These are phyloP conservation scores for Sorghum bicolor DNA, from an alignment of 176 grass and related monocot species.

Conservation along the genomic window Sorghum_bicolor_NCBIv3 NC_012876.2:51281001-51281500, in stretches of 20 bases:
- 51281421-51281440: conserved; percentile 13
- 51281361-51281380: conserved; percentile 72
- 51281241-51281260: conserved; percentile 40
- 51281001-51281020: no score
- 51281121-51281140: conserved; percentile 13
- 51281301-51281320: conserved; percentile 64
- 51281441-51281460: background rate
- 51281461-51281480: no score
- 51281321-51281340: conserved; percentile 78
- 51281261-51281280: conserved; percentile 8
- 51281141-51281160: conserved; percentile 33
- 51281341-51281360: conserved; percentile 67
- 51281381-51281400: conserved; percentile 62
- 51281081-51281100: conserved; percentile 14
- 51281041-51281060: no score
- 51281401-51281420: conserved; percentile 20
- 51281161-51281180: conserved; percentile 5
- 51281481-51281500: no score
- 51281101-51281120: conserved; percentile 13
- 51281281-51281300: conserved; percentile 20
- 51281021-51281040: no score
- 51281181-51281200: no score
- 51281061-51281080: no score
- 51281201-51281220: conserved; percentile 31
- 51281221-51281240: conserved; percentile 16